A percentile compares a stretch with the other conserved stretches of the same genome.
Evolutionary conservation across 129 eudicot genomes (phyloP).

Genomic region (carrot (Daucus carota)): DNA sequence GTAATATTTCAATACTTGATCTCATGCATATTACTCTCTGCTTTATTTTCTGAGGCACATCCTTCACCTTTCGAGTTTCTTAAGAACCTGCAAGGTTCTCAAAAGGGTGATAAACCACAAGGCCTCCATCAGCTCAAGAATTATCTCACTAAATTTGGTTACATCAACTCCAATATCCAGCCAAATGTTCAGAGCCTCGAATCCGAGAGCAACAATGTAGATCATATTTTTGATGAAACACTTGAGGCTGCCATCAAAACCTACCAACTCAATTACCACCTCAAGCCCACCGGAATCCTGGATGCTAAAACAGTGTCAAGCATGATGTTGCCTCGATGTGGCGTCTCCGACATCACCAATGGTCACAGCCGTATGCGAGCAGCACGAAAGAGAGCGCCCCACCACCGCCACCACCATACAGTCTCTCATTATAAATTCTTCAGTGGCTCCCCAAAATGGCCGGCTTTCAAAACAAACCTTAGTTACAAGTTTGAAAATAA

Average conservation of each 20-base stretch:
- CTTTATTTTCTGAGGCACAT: neutral
- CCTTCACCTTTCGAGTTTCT: constrained; percentile 10
- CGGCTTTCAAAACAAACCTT: neutral
- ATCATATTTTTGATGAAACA: constrained; percentile 14
- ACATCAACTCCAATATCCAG: neutral
- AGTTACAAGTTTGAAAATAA: constrained; percentile 1
- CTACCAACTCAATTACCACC: constrained; percentile 23
- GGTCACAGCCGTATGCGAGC: constrained; percentile 15
- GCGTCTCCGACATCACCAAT: constrained; percentile 18
- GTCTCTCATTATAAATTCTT: constrained; percentile 17
- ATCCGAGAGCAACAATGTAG: neutral
- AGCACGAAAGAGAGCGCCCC: neutral
- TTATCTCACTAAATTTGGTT: constrained; percentile 19
- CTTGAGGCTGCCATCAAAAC: constrained; percentile 21
- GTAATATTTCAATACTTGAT: neutral
- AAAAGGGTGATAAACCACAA: constrained; percentile 16
- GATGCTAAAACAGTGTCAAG: constrained; percentile 17
- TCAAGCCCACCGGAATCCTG: constrained; percentile 17
- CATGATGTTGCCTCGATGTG: constrained; percentile 25
- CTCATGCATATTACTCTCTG: neutral
- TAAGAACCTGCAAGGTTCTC: constrained; percentile 18
- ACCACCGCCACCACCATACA: neutral
- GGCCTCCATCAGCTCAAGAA: constrained; percentile 17
- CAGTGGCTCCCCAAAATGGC: constrained; percentile 18
- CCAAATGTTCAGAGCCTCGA: neutral